A percentile compares a stretch with the other conserved stretches of the same genome.
Evolutionary conservation across 495 filamentous ascomycete genomes (phyloP).

Genomic region (Amorphotheca resinae): DNA sequence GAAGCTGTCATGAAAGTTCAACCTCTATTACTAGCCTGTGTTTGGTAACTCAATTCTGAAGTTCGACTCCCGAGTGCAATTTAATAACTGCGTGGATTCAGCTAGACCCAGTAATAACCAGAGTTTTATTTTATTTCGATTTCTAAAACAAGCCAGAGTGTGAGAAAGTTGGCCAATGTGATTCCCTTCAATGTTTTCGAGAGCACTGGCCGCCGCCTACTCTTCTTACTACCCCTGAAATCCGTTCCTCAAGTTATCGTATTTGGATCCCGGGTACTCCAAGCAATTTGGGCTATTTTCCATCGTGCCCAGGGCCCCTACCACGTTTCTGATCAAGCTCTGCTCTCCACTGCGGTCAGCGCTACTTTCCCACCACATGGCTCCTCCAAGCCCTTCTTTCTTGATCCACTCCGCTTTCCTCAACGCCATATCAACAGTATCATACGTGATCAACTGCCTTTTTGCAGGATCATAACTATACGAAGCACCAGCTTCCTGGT

Average conservation of each 20-base stretch:
- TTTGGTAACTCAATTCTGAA: no score
- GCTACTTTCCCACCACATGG: conserved; percentile 96
- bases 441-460: conserved; percentile 64
- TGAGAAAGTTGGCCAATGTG: no score
- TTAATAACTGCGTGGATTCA: no score
- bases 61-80: no score
- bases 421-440: conserved; percentile 53
- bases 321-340: conserved; percentile 61
- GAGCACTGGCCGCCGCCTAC: no score
- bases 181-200: no score
- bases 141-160: no score
- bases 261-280: conserved; percentile 61
- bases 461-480: conserved; percentile 56
- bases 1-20: no score
- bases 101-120: no score
- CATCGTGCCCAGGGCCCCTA: conserved; percentile 40
- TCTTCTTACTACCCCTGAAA: no score
- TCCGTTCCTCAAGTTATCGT: conserved; percentile 61
- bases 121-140: no score
- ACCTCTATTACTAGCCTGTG: no score
- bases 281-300: conserved; percentile 56
- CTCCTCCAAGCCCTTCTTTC: conserved; percentile 56
- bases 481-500: conserved; percentile 46
- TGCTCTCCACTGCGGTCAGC: conserved; percentile 55
- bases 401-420: conserved; percentile 60